Evolutionary conservation across 2,329 filamentous ascomycete species (phyloP).

Genomic region (Talaromyces sp.): DNA sequence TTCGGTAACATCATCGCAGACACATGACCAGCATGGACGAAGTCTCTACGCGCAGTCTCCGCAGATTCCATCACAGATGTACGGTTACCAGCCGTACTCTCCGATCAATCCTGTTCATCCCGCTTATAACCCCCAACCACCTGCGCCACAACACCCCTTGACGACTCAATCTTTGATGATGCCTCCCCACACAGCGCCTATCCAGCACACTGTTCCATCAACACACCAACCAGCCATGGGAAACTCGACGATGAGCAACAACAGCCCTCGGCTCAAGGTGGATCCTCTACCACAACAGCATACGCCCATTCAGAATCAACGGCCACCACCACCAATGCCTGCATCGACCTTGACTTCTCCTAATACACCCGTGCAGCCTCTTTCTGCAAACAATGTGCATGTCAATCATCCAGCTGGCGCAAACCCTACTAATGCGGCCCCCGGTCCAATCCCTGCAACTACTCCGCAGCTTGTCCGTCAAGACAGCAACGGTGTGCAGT

Average conservation of each 20-base stretch:
- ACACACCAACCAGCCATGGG: slow-evolving; percentile 40
- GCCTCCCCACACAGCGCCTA: slow-evolving; percentile 38
- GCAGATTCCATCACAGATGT: slow-evolving; percentile 81
- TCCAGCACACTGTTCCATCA: slow-evolving; percentile 24
- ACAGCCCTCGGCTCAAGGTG: slow-evolving; percentile 54
- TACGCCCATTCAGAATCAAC: slow-evolving; percentile 22
- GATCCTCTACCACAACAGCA: slow-evolving; percentile 41
- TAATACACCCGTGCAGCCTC: slow-evolving; percentile 5
- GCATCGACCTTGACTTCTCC: slow-evolving; percentile 10
- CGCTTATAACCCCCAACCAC: slow-evolving; percentile 55
- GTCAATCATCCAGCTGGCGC: slow-evolving; percentile 52
- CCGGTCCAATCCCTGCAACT: slow-evolving; percentile 93
- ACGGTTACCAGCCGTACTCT: slow-evolving; percentile 63
- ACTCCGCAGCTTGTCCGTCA: slow-evolving; percentile 91
- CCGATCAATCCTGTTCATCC: slow-evolving; percentile 53
- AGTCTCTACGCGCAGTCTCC: slow-evolving; percentile 79
- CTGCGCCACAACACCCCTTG: slow-evolving; percentile 55
- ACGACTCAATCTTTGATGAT: slow-evolving; percentile 55
- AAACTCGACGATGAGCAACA: slow-evolving; percentile 61
- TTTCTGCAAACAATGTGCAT: slow-evolving; percentile 27
- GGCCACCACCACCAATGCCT: slow-evolving; percentile 13
- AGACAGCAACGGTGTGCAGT: slow-evolving; percentile 94
- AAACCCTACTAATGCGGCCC: slow-evolving; percentile 79
- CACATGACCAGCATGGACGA: slow-evolving; percentile 80
- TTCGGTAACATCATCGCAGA: slow-evolving; percentile 83